Evolutionary conservation across 768 basidiomycete genomes (phyloP).

Genomic region (Tylopilus cervinicoccineus): DNA sequence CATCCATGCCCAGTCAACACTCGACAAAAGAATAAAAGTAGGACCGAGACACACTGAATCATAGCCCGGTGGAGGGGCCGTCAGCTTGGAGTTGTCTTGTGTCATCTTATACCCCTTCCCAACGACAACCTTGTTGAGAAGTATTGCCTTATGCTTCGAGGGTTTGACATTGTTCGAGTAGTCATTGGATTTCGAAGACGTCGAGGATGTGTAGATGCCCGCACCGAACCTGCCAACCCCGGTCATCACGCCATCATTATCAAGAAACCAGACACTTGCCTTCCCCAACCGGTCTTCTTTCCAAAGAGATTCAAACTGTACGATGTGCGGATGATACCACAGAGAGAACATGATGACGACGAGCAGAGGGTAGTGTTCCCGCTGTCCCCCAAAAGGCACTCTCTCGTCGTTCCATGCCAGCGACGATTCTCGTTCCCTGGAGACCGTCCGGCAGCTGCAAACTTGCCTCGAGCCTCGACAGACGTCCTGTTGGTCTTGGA

Average conservation of each 20-base stretch:
- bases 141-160: constrained; percentile 56
- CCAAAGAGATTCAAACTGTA: constrained; percentile 61
- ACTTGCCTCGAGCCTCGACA: constrained; percentile 60
- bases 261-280: constrained; percentile 33
- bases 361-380: constrained; percentile 50
- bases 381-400: constrained; percentile 61
- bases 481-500: constrained; percentile 34
- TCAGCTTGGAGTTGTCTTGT: constrained; percentile 51
- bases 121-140: constrained; percentile 73
- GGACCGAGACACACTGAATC: constrained; percentile 50
- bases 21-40: background rate
- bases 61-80: constrained; percentile 56
- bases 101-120: constrained; percentile 67
- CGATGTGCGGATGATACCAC: constrained; percentile 59
- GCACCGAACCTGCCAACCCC: constrained; percentile 52
- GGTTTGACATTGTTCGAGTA: constrained; percentile 58
- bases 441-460: constrained; percentile 48
- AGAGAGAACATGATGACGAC: constrained; percentile 57
- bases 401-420: constrained; percentile 69
- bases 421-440: constrained; percentile 70
- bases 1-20: background rate
- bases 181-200: constrained; percentile 77
- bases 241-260: constrained; percentile 1
- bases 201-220: constrained; percentile 73
- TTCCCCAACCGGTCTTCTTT: constrained; percentile 71